Conservation (phyloP, 352 stramenopile species). For the Globisporangium cystogenes region DNA sequence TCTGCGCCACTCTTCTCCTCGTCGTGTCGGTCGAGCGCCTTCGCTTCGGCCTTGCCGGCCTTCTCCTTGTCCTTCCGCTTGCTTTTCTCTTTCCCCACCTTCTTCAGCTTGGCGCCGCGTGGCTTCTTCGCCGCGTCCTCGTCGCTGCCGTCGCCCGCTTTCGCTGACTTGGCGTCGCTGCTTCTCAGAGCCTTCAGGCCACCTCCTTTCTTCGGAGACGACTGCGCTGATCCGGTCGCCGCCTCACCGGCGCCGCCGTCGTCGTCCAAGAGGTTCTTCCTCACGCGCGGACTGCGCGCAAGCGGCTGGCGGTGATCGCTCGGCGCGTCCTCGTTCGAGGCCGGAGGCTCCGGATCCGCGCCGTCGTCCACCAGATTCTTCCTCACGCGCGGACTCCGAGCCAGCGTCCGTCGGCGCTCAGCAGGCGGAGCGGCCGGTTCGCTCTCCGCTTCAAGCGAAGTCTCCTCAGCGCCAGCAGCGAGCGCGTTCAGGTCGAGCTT, state of each 20-base stretch:
- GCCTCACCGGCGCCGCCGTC: not conserved
- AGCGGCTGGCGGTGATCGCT: not conserved
- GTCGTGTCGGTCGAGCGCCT: not conserved
- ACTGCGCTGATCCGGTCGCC: not conserved
- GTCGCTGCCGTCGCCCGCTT: not conserved
- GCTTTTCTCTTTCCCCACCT: not conserved
- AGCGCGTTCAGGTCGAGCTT: conserved; percentile 6
- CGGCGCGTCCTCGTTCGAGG: not conserved
- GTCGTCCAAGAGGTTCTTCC: conserved; percentile 1
- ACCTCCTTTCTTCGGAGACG: not conserved
- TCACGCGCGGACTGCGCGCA: conserved; percentile 1
- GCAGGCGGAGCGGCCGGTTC: not conserved
- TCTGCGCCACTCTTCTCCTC: not conserved
- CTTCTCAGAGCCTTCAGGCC: conserved; percentile 1
- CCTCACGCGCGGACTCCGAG: conserved; percentile 4
- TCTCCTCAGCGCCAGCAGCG: not conserved
- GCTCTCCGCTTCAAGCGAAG: not conserved
- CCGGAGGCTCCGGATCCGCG: not conserved
- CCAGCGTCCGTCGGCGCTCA: conserved; percentile 4
- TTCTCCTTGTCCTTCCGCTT: not conserved
- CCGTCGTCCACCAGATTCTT: conserved; percentile 2
- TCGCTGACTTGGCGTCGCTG: not conserved
- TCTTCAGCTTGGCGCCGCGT: not conserved
- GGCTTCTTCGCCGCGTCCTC: not conserved
- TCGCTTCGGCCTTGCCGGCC: conserved; percentile 1